Evolutionary conservation across 1,284 basidiomycete species (phyloP), one percentile per base, ranked within the genome.

Genomic region (Ceratobasidium sp.): DNA sequence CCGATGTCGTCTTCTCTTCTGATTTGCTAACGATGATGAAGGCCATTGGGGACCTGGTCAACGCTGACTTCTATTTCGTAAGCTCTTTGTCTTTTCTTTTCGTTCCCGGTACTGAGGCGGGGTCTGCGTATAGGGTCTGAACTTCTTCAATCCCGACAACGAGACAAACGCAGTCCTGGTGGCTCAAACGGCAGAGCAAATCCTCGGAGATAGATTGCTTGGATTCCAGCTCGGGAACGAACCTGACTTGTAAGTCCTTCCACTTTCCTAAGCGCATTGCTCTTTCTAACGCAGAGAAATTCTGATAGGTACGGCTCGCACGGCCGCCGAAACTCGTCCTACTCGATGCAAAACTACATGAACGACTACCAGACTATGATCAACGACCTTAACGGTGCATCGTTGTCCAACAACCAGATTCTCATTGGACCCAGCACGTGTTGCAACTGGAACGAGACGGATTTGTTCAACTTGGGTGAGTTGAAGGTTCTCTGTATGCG

Each of bases 371-470:
- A 73, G 47, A 63, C 63, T 18, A 77, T 80, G 69, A 77, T 77
- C 18, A 61, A 75, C 4, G 74, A 76, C 35, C 77, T 80, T 63
- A 47, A 79, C 38, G 50, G 72, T 62, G 74, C 77, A 16, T 76
- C 72, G 46, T 67, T 80, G 26, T 23, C 62, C 28, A 78, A 79
- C 57, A 58, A 75, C 8, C 72, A 64, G 5, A 76, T 78, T 9
- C 78, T 83, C 49, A 73, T 82, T 23, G 83, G 82, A 23, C 83
- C 83, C 2, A 80, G 79, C 18, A 77, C 82, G 14, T 84, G 82
- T 76, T 84, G 83, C 73, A 67, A 80, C 80, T 83, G 73, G 79
- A 78, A 35, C 62, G 44, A 49, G 62, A 64, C 62, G 28, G 46
- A 64, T 32, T n/a, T 64, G 14, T 64, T 50, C 47, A 64, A 50